Evolutionary conservation across 164 flowering plant genomes (phyloP).

Genomic region (Piper betle): DNA sequence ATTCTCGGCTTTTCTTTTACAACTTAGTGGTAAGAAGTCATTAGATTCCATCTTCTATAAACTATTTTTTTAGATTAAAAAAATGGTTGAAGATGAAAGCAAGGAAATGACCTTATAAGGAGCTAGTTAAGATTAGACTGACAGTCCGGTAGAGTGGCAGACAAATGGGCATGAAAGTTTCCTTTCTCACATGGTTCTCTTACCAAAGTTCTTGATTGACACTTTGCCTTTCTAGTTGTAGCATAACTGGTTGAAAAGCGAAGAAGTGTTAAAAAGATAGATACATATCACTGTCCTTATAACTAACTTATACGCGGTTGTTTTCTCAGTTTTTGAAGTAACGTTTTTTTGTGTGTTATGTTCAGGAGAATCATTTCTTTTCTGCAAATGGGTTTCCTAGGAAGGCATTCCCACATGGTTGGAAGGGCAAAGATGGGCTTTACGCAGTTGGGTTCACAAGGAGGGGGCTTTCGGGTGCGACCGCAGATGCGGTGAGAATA

Average conservation of each 20-base stretch:
- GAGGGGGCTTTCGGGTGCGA: conserved; percentile 79
- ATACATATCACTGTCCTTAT: too few species aligned
- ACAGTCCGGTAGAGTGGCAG: neutral
- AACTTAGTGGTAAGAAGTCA: neutral
- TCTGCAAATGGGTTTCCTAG: conserved; percentile 57
- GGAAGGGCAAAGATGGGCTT: conserved; percentile 72
- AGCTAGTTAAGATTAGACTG: neutral
- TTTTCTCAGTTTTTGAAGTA: neutral
- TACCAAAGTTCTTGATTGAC: neutral
- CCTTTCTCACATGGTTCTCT: neutral
- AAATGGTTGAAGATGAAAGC: neutral
- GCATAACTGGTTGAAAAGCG: neutral
- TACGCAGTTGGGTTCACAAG: conserved; percentile 89
- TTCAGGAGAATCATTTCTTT: conserved; percentile 70
- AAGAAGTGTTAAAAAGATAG: neutral
- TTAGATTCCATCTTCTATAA: too few species aligned
- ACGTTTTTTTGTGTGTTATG: neutral
- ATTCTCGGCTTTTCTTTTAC: neutral
- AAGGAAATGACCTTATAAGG: neutral
- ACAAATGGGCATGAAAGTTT: neutral
- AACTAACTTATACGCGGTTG: too few species aligned
- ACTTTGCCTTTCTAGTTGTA: neutral
- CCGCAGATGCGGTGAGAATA: conserved; percentile 56
- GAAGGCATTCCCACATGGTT: conserved; percentile 60
- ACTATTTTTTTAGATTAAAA: too few species aligned